These are phyloP conservation scores for Periglandula ipomoeae DNA, from an alignment of 2,329 filamentous ascomycete genomes.

Conservation along the genomic window DNA sequence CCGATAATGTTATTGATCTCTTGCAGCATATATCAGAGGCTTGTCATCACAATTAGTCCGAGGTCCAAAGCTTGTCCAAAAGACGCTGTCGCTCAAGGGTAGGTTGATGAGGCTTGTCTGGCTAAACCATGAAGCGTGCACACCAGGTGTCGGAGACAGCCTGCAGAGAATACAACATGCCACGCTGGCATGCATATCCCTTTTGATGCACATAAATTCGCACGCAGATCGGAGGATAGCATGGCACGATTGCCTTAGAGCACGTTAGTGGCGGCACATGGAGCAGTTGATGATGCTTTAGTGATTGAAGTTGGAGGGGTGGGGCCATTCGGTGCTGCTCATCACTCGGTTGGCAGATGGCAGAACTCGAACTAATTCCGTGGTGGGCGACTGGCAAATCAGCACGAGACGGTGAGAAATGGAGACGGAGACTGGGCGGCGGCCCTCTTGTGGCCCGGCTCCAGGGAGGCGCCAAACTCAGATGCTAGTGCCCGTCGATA, in stretches of 20 bases:
- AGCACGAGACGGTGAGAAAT: no score
- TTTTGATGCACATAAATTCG: neutral
- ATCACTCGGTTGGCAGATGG: no score
- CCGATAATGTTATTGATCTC: no score
- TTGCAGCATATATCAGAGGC: no score
- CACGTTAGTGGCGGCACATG: neutral
- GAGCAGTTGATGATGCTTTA: neutral
- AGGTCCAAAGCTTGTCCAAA: no score
- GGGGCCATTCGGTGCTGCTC: no score
- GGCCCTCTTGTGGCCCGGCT: neutral
- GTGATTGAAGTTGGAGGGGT: no score
- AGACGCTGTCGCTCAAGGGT: neutral
- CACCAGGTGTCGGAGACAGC: neutral
- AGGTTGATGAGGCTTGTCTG: neutral
- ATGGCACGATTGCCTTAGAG: neutral
- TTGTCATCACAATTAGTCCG: no score
- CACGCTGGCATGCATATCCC: slow-evolving; percentile 7
- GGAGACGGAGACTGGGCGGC: neutral
- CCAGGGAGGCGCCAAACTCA: slow-evolving; percentile 5
- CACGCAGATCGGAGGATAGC: neutral
- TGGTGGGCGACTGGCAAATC: no score
- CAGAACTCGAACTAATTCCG: no score
- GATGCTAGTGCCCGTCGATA: slow-evolving; percentile 3
- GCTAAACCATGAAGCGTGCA: neutral
- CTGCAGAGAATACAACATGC: neutral